These are phyloP conservation scores for Solanum chilense DNA, from an alignment of 257 asterid genomes.

Conservation along the genomic window DNA sequence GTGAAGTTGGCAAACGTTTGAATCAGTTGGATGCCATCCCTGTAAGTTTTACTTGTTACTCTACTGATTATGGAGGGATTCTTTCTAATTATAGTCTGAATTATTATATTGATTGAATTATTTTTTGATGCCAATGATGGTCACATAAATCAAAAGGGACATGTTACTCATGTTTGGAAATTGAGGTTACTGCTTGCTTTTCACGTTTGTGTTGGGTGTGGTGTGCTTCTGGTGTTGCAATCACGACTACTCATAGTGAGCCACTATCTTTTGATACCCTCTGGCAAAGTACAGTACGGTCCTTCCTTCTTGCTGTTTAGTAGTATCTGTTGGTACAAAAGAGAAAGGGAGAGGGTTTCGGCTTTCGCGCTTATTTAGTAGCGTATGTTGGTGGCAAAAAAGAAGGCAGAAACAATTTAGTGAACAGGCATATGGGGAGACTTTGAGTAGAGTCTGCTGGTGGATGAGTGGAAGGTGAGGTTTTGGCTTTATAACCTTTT, in stretches of 20 bases:
- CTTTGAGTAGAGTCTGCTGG: neutral
- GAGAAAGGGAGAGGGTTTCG: neutral
- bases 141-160: neutral
- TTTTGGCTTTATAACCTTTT: neutral
- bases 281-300: neutral
- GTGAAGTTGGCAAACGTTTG: constrained; percentile 75
- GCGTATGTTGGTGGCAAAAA: neutral
- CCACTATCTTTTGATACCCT: neutral
- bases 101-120: neutral
- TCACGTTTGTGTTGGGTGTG: neutral
- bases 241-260: neutral
- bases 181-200: neutral
- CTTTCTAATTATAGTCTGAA: neutral
- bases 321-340: neutral
- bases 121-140: neutral
- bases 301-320: neutral
- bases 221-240: neutral
- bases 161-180: neutral
- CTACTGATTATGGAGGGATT: neutral
- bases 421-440: neutral
- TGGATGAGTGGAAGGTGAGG: neutral
- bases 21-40: constrained; percentile 68
- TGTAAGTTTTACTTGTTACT: constrained; percentile 34
- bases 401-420: neutral
- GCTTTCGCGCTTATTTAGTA: neutral